A percentile compares a stretch with the other conserved stretches of the same genome.
These are phyloP conservation scores for Fomitopsis betulina DNA, from an alignment of 1,284 basidiomycete species.

Conservation along the genomic window DNA sequence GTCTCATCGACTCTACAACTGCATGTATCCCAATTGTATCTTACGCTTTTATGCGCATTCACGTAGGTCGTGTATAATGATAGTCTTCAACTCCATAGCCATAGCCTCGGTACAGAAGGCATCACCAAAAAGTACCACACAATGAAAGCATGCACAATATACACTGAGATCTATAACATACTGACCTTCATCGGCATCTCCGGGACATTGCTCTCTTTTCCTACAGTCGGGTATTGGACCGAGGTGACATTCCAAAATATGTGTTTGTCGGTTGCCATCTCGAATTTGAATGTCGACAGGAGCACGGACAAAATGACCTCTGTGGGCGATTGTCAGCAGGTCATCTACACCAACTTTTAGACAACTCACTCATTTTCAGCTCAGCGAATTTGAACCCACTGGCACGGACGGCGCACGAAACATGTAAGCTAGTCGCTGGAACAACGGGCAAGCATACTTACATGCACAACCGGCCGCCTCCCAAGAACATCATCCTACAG, in stretches of 20 bases:
- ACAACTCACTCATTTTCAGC: constrained; percentile 17
- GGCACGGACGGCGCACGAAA: not conserved
- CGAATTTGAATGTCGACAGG: constrained; percentile 11
- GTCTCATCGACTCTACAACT: not conserved
- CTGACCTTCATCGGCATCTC: constrained; percentile 8
- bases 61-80: not conserved
- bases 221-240: constrained; percentile 12
- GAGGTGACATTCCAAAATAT: constrained; percentile 13
- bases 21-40: not conserved
- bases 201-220: constrained; percentile 3
- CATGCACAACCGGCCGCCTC: constrained; percentile 6
- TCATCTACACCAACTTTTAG: not conserved
- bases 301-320: constrained; percentile 14
- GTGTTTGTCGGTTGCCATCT: constrained; percentile 7
- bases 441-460: not conserved
- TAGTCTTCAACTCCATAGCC: not conserved
- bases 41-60: not conserved
- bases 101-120: too few species aligned
- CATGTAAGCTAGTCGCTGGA: not conserved
- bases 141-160: not conserved
- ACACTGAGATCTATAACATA: not conserved
- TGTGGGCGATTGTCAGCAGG: not conserved
- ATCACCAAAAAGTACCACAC: too few species aligned
- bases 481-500: constrained; percentile 8
- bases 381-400: constrained; percentile 20